Conservation (phyloP, 1,284 basidiomycete species). For the Tremellales sp. region DNA sequence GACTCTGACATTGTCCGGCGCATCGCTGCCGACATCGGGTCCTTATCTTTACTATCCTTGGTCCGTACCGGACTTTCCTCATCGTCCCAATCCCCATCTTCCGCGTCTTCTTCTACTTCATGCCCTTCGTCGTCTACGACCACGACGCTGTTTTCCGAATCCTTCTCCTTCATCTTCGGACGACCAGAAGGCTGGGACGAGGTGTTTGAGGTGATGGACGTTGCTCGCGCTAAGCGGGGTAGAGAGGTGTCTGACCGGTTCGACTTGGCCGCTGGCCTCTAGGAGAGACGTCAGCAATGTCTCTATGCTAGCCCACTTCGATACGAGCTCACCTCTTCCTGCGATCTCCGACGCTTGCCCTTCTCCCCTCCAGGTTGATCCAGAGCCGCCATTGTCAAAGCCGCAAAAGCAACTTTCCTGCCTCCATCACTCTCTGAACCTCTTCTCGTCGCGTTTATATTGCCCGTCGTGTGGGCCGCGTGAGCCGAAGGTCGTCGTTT, state of each 20-base stretch:
- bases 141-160: slow-evolving; percentile 8
- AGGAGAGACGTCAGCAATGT: slow-evolving; percentile 3
- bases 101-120: slow-evolving; percentile 18
- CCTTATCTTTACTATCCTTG: slow-evolving; percentile 5
- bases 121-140: slow-evolving; percentile 13
- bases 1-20: slow-evolving; percentile 27
- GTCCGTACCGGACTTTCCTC: slow-evolving; percentile 5
- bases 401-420: slow-evolving; percentile 34
- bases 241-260: slow-evolving; percentile 34
- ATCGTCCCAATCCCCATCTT: slow-evolving; percentile 13
- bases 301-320: no score
- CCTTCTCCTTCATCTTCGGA: slow-evolving; percentile 8
- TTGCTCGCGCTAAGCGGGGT: slow-evolving; percentile 24
- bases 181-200: neutral
- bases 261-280: slow-evolving; percentile 26
- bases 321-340: no score
- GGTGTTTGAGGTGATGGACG: slow-evolving; percentile 21
- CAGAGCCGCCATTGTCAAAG: slow-evolving; percentile 38
- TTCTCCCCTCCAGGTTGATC: slow-evolving; percentile 12
- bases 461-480: slow-evolving; percentile 5
- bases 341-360: no score
- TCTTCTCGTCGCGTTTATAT: slow-evolving; percentile 12
- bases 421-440: slow-evolving; percentile 33
- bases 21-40: slow-evolving; percentile 6
- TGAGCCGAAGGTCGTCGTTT: slow-evolving; percentile 10